Conservation (phyloP, 192 early-diverging fungal genomes). For the Coemansia sp. region DNA sequence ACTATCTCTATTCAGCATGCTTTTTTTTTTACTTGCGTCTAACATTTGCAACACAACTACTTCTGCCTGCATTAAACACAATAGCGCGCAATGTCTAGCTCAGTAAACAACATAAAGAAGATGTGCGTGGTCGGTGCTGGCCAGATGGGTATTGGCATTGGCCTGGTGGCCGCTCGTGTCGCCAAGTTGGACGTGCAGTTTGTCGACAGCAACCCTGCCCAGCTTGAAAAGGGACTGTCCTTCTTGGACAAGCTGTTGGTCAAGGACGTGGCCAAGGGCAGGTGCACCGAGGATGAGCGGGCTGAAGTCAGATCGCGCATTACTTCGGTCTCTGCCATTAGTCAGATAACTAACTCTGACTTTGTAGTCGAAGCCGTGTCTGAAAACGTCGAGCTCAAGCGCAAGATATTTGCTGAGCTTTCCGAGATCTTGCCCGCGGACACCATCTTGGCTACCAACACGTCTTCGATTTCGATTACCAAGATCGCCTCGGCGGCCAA, state of each 20-base stretch:
- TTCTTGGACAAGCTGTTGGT: conserved; percentile 80
- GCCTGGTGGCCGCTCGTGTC: conserved; percentile 81
- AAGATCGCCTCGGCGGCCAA: conserved; percentile 93
- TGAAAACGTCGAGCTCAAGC: conserved; percentile 85
- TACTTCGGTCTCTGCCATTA: conserved; percentile 60
- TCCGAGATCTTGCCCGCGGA: conserved; percentile 64
- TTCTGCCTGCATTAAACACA: not conserved
- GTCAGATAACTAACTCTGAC: conserved; percentile 67
- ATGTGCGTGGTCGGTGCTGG: conserved; percentile 92
- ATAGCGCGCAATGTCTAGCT: conserved; percentile 40
- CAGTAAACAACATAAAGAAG: conserved; percentile 33
- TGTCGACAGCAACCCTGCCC: conserved; percentile 75
- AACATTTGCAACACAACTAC: not conserved
- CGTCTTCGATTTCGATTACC: conserved; percentile 96
- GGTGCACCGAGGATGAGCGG: conserved; percentile 77
- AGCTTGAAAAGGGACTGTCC: conserved; percentile 78
- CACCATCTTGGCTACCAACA: conserved; percentile 94
- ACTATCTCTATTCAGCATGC: not conserved
- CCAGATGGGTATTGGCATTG: conserved; percentile 95
- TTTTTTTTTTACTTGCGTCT: conserved; percentile 1
- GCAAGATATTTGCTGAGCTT: conserved; percentile 76
- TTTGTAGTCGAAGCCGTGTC: conserved; percentile 94
- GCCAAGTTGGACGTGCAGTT: conserved; percentile 79
- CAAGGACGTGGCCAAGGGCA: conserved; percentile 90
- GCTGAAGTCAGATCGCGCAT: conserved; percentile 65